phyloP scores from a whole-genome alignment of 305 asterid species.

The Fraxinus xanthoxyloides region DNA sequence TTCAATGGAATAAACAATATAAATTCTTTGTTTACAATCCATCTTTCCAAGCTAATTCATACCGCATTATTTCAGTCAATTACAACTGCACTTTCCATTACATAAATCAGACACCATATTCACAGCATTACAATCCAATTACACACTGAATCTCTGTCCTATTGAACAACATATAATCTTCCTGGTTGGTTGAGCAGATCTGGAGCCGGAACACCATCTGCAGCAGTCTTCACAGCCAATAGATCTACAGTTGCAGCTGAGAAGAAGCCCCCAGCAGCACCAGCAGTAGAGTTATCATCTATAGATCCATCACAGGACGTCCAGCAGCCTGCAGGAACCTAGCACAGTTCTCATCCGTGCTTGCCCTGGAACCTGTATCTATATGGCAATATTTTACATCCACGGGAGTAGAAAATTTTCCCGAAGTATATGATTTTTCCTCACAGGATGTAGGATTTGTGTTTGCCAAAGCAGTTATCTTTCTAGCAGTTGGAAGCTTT shows the following conservation, averaged over 20 bases:
- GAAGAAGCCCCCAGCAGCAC: background rate
- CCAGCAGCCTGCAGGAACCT: background rate
- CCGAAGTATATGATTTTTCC: slow-evolving; percentile 30
- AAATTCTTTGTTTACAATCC: background rate
- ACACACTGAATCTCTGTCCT: background rate
- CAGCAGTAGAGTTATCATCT: background rate
- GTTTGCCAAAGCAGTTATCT: slow-evolving; percentile 24
- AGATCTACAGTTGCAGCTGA: background rate
- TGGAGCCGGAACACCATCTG: background rate
- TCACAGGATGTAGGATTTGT: slow-evolving; percentile 27
- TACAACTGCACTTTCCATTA: background rate
- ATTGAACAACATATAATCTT: background rate
- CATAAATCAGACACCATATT: too few relatives aligned
- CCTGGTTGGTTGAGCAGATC: background rate
- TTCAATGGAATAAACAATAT: background rate
- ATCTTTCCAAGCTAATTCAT: background rate
- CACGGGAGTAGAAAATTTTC: slow-evolving; percentile 12
- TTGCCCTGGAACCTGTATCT: slow-evolving; percentile 11
- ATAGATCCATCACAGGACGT: background rate
- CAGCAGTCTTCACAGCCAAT: background rate
- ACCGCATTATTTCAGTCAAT: background rate
- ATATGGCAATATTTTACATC: slow-evolving; percentile 30
- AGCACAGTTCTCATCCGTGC: slow-evolving; percentile 17
- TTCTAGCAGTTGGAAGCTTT: slow-evolving; percentile 40
- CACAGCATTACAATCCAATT: background rate